Base-by-base conservation (phyloP, 2,329 filamentous ascomycete genomes). In the Zymoseptoria pseudotritici region DNA sequence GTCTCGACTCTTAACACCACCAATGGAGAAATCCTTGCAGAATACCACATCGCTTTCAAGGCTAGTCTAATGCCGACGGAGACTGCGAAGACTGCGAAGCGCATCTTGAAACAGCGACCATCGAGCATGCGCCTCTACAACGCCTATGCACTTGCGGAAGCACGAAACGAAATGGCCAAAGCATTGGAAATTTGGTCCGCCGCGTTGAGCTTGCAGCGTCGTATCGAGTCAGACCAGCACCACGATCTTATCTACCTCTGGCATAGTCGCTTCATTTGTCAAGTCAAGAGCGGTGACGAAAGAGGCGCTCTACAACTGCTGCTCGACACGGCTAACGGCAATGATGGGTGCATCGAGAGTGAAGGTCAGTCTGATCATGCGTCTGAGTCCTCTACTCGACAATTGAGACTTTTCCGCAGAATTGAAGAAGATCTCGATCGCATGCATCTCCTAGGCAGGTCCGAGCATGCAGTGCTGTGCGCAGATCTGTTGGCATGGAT, bases 71-170 rank as follows among this genome's bases (percentile, higher is more conserved):
- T 86, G 51, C 77, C 67, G 7, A 36, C 55, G 0, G 78, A 75
- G 1, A 83, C 85, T 24, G 87, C 83, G 65, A 95, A 90, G 70
- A 78, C 81, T 6, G 89, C 90, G 0, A 96, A 90, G 68, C 74
- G 75, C 6, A 76, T 96, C 0, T 74, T 97, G n/a, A 93, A 89
- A 69, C 80, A 80, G 54, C 82, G 84, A 58, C 79, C 86, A 0
- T 79, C 83, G 0, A 87, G 85, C 66, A 72, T 89, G 2, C 77
- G 79, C 13, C 77, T 97, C 0, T 97, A 95, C 74, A 88, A 91
- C 65, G 84, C 86, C 0, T 96, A 93, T 69, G 90, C 88, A 0
- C 75, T 90, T 13, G 83, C 91, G 3, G 90, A 96, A 72, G 80
- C 76, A 65, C 20, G 52, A 11, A 10, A 3, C 11, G 17, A 78